phyloP scores from a whole-genome alignment of 345 rosid genomes.

The Nephelium lappaceum region DNA sequence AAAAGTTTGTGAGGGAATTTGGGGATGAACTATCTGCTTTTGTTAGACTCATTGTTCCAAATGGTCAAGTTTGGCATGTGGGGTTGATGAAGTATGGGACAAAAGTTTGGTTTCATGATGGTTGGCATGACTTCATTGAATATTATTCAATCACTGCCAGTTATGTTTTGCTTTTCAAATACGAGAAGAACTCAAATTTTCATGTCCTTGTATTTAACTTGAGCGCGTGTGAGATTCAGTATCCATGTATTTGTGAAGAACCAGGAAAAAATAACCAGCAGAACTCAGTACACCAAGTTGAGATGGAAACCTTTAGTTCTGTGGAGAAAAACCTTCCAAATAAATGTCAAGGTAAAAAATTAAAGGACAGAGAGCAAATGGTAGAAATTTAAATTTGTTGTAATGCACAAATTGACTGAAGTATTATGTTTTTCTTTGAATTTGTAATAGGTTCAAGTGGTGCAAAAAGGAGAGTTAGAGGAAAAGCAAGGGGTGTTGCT shows the following conservation, averaged over 20 bases:
- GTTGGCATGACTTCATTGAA: conserved; percentile 41
- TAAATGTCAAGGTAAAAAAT: too few species aligned
- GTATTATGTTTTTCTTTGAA: background rate
- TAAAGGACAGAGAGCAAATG: too few species aligned
- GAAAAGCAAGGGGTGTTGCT: too few species aligned
- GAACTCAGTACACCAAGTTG: conserved; percentile 4
- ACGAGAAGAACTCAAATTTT: conserved; percentile 37
- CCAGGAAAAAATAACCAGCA: conserved; percentile 5
- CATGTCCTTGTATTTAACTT: conserved; percentile 33
- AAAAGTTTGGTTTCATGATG: conserved; percentile 42
- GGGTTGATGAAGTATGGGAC: conserved; percentile 28
- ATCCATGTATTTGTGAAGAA: conserved; percentile 31
- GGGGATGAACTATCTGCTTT: conserved; percentile 37
- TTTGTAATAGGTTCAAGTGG: conserved; percentile 8
- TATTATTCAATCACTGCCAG: conserved; percentile 38
- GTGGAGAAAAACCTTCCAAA: too few species aligned
- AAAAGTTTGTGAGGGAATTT: conserved; percentile 33
- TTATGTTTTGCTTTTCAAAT: conserved; percentile 39
- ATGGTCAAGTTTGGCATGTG: conserved; percentile 41
- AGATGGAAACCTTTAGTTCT: background rate
- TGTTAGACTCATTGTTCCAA: conserved; percentile 32
- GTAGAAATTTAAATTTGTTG: background rate
- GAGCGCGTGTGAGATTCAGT: conserved; percentile 42
- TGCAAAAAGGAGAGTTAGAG: conserved; percentile 9
- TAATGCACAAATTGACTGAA: background rate